Evolutionary conservation across 2,329 filamentous ascomycete genomes (phyloP).

Genomic region (Epicoccum nigrum): DNA sequence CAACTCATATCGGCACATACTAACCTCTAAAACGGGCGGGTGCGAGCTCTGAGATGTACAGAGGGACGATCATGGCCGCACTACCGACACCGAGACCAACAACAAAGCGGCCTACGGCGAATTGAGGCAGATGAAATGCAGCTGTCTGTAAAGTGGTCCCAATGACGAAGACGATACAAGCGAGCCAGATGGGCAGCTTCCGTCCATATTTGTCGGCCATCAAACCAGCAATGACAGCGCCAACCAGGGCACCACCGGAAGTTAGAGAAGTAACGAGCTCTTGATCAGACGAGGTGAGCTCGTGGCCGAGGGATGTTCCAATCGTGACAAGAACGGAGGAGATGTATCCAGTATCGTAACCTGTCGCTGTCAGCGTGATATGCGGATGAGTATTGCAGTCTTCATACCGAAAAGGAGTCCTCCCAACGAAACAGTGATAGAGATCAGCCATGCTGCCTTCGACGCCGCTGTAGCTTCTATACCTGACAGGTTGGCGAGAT

Average conservation of each 20-base stretch:
- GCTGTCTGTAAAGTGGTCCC: slow-evolving; percentile 40
- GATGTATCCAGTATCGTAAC: slow-evolving; percentile 50
- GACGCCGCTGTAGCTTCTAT: slow-evolving; percentile 38
- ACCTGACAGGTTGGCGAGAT: slow-evolving; percentile 30
- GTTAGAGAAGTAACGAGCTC: slow-evolving; percentile 49
- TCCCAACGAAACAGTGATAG: slow-evolving; percentile 37
- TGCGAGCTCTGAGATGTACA: slow-evolving; percentile 39
- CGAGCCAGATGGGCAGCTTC: slow-evolving; percentile 37
- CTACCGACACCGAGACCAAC: slow-evolving; percentile 41
- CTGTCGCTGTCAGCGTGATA: slow-evolving; percentile 5
- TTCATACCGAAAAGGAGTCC: slow-evolving; percentile 36
- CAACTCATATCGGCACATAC: too few relatives aligned
- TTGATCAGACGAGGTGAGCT: slow-evolving; percentile 42
- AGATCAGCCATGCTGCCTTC: slow-evolving; percentile 38
- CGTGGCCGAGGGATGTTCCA: slow-evolving; percentile 40
- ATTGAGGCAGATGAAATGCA: slow-evolving; percentile 33
- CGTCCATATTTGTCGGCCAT: slow-evolving; percentile 45
- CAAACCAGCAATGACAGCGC: slow-evolving; percentile 46
- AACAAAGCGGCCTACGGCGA: slow-evolving; percentile 38
- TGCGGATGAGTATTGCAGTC: too few relatives aligned
- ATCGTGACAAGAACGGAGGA: slow-evolving; percentile 48
- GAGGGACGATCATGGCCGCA: slow-evolving; percentile 40
- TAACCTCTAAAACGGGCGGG: too few relatives aligned
- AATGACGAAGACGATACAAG: slow-evolving; percentile 38
- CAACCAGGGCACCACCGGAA: slow-evolving; percentile 47